These are phyloP conservation scores for Scenedesmus sp. DNA, from an alignment of 163 green algal species.

Conservation along the genomic window DNA sequence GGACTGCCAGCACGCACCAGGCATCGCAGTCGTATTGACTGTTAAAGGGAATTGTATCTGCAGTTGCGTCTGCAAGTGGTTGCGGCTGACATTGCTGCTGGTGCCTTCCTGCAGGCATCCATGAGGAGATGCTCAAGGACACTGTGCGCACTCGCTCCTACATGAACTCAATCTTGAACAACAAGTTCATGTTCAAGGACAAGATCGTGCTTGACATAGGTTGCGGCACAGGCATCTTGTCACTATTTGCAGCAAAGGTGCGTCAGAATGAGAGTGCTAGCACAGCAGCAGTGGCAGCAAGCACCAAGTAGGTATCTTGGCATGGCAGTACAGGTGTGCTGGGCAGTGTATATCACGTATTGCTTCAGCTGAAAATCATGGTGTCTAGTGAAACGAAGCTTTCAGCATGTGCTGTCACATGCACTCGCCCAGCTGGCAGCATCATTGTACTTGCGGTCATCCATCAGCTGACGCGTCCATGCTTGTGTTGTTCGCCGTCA, in stretches of 20 bases:
- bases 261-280: background rate
- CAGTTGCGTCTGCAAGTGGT: background rate
- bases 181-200: slow-evolving; percentile 84
- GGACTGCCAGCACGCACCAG: background rate
- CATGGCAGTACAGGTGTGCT: background rate
- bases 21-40: background rate
- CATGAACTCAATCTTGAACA: slow-evolving; percentile 89
- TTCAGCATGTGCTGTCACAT: background rate
- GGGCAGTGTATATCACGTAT: background rate
- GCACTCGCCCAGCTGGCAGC: background rate
- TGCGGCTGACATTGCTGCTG: background rate
- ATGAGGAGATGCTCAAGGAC: slow-evolving; percentile 98
- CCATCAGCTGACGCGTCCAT: background rate
- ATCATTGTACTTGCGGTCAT: background rate
- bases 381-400: too few species aligned
- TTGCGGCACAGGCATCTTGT: slow-evolving; percentile 96
- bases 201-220: slow-evolving; percentile 96
- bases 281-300: background rate
- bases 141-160: slow-evolving; percentile 89
- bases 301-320: too few species aligned
- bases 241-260: slow-evolving; percentile 91
- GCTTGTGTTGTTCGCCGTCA: background rate
- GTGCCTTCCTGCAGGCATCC: slow-evolving; percentile 80
- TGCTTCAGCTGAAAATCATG: background rate
- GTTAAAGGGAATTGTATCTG: background rate